These are phyloP conservation scores for Jaapia argillacea DNA, from an alignment of 768 basidiomycete species.

Conservation along the genomic window DNA sequence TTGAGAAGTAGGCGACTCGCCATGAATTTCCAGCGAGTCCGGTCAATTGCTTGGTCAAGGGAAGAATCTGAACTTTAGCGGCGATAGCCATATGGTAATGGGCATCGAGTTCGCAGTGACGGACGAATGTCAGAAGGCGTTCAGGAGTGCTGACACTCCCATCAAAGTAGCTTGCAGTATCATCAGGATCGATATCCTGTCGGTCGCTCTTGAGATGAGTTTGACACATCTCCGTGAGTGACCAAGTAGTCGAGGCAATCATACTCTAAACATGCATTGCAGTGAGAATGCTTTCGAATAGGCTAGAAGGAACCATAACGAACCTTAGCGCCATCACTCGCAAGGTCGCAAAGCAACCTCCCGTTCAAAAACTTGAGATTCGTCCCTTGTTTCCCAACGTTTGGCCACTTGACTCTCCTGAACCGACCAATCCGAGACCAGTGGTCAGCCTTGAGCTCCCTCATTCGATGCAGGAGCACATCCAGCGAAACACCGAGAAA, in stretches of 20 bases:
- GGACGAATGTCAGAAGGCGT: conserved; percentile 75
- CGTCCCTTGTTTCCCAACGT: conserved; percentile 70
- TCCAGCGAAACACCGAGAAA: conserved; percentile 87
- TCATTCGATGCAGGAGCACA: conserved; percentile 84
- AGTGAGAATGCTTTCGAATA: background rate
- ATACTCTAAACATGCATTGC: conserved; percentile 49
- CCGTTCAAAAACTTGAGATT: conserved; percentile 82
- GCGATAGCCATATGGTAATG: conserved; percentile 98
- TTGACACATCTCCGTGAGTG: conserved; percentile 91
- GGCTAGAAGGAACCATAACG: background rate
- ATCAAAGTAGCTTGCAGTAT: conserved; percentile 87
- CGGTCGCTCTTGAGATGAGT: conserved; percentile 80
- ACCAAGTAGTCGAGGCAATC: conserved; percentile 98
- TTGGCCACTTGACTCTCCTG: conserved; percentile 74
- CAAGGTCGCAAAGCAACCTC: conserved; percentile 83
- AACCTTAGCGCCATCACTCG: conserved; percentile 83
- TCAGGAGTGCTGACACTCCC: conserved; percentile 68
- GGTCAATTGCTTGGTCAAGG: conserved; percentile 88
- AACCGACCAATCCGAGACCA: conserved; percentile 94
- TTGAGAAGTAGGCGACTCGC: conserved; percentile 31
- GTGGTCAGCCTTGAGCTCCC: conserved; percentile 82
- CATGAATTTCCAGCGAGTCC: conserved; percentile 96
- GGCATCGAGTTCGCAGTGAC: conserved; percentile 92
- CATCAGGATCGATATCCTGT: conserved; percentile 94
- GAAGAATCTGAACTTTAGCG: conserved; percentile 86